phyloP scores from a whole-genome alignment of 2,329 filamentous ascomycete species.

The Aureobasidium sp. region DNA sequence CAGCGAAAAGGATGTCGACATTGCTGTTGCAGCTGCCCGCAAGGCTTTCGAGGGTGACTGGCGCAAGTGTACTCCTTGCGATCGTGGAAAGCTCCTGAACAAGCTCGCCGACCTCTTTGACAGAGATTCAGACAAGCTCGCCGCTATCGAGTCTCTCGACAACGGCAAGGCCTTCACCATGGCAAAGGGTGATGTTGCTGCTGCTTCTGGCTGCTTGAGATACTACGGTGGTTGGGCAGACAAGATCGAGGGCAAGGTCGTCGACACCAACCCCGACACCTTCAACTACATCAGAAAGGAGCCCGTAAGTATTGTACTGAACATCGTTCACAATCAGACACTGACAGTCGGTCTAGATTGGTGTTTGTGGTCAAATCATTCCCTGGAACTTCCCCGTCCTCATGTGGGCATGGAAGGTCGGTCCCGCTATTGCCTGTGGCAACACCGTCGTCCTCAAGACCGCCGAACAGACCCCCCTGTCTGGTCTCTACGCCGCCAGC shows the following conservation, averaged over 20 bases:
- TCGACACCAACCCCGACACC: conserved; percentile 67
- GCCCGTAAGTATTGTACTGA: conserved; percentile 42
- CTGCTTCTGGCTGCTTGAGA: conserved; percentile 61
- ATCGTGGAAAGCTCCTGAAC: conserved; percentile 59
- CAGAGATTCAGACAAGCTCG: conserved; percentile 66
- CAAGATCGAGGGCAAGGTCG: conserved; percentile 82
- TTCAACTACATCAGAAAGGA: conserved; percentile 79
- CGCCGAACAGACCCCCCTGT: conserved; percentile 67
- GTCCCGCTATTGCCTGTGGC: conserved; percentile 61
- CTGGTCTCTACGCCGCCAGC: conserved; percentile 54
- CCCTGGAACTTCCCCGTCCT: conserved; percentile 82
- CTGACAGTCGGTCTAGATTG: conserved; percentile 40
- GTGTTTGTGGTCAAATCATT: conserved; percentile 80
- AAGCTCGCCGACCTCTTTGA: conserved; percentile 76
- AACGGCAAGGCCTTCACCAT: conserved; percentile 74
- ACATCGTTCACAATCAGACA: neutral
- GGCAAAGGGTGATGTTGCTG: conserved; percentile 65
- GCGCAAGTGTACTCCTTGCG: conserved; percentile 62
- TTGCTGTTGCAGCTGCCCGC: conserved; percentile 77
- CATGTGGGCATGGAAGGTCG: conserved; percentile 79
- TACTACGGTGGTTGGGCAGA: conserved; percentile 90
- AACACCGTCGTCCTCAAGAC: conserved; percentile 68
- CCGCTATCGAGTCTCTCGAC: conserved; percentile 77
- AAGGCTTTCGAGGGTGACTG: conserved; percentile 66
- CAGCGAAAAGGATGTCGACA: conserved; percentile 73